A percentile compares a stretch with the other conserved stretches of the same genome.
Conservation (phyloP, 352 stramenopile genomes). For the Pythium sukuiense region DNA sequence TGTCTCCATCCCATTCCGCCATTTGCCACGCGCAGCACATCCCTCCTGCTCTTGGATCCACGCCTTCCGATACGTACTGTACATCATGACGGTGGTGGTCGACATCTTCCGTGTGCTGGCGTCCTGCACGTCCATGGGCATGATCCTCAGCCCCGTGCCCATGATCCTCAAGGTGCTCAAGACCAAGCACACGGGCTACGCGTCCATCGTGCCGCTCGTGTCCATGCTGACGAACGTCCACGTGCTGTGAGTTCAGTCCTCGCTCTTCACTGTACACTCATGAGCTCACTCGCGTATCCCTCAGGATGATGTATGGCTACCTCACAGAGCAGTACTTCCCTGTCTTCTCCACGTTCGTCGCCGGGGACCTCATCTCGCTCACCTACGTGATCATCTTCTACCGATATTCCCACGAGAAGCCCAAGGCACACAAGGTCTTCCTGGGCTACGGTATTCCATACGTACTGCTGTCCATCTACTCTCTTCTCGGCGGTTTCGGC, state of each 20-base stretch:
- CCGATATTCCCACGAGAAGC: constrained; percentile 39
- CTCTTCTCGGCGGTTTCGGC: constrained; percentile 35
- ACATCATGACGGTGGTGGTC: constrained; percentile 36
- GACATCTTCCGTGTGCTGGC: constrained; percentile 37
- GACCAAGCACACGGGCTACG: constrained; percentile 36
- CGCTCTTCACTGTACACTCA: not conserved
- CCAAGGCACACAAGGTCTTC: constrained; percentile 41
- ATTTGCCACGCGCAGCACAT: not conserved
- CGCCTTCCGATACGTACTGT: not conserved
- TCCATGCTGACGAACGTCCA: constrained; percentile 43
- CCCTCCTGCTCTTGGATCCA: no score
- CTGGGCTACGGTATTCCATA: constrained; percentile 14
- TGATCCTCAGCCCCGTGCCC: constrained; percentile 46
- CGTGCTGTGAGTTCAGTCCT: constrained; percentile 18
- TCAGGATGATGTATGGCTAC: constrained; percentile 47
- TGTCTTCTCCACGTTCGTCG: constrained; percentile 43
- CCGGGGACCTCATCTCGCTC: constrained; percentile 38
- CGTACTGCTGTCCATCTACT: constrained; percentile 40
- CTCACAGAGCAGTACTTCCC: constrained; percentile 45
- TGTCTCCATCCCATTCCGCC: not conserved
- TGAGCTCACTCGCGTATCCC: constrained; percentile 6
- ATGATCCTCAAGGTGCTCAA: constrained; percentile 33
- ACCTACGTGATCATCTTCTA: constrained; percentile 53
- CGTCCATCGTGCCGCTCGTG: constrained; percentile 53
- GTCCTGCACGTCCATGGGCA: constrained; percentile 32